These are phyloP conservation scores for Jatropha curcas DNA, from an alignment of 345 rosid genomes.

Conservation along the genomic window DNA sequence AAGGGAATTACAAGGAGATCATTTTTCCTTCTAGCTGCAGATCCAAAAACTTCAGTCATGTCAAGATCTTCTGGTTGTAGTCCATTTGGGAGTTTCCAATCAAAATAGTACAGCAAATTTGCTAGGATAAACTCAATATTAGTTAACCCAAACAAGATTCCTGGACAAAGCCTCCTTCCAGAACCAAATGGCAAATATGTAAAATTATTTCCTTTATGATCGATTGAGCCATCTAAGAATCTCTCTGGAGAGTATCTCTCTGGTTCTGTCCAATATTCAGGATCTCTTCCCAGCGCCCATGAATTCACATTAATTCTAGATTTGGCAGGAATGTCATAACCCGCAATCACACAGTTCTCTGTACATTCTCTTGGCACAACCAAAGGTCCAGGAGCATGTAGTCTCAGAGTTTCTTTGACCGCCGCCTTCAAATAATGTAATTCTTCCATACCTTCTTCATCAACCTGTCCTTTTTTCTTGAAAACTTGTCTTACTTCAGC, in stretches of 20 bases:
- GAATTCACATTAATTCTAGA: neutral
- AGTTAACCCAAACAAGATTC: neutral
- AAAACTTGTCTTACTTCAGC: neutral
- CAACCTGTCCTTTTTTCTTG: neutral
- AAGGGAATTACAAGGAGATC: neutral
- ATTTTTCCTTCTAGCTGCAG: neutral
- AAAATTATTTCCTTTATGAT: constrained; percentile 4
- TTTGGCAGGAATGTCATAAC: constrained; percentile 3
- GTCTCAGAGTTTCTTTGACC: constrained; percentile 11
- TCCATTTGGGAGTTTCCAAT: neutral
- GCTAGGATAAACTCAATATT: constrained; percentile 6
- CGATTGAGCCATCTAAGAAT: neutral
- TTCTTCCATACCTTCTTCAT: neutral
- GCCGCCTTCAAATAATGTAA: neutral
- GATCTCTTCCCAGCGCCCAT: constrained; percentile 3
- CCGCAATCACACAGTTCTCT: neutral
- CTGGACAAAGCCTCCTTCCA: constrained; percentile 5
- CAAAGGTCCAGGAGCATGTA: neutral
- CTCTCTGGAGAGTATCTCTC: constrained; percentile 17
- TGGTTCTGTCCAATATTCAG: neutral
- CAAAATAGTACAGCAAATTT: neutral
- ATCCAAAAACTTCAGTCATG: constrained; percentile 8
- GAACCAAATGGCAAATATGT: constrained; percentile 9
- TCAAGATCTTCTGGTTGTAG: neutral
- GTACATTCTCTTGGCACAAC: constrained; percentile 5